phyloP scores from a whole-genome alignment of 306 rosid genomes.

The Cercis canadensis region DNA sequence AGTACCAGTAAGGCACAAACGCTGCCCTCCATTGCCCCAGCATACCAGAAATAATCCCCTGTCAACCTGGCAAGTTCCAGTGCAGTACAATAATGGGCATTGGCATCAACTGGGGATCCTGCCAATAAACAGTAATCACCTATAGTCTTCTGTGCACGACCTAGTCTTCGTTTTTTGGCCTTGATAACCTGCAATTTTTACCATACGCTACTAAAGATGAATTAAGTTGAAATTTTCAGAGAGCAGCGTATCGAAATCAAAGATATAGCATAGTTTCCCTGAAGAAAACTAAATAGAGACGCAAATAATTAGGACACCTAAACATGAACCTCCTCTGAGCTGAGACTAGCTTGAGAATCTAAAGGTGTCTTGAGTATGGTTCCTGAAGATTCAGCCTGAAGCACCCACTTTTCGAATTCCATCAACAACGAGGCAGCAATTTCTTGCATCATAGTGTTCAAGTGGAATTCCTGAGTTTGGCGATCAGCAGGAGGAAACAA shows the following conservation, averaged over 20 bases:
- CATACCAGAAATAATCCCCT: constrained; percentile 90
- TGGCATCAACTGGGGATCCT: constrained; percentile 97
- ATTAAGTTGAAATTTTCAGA: constrained; percentile 25
- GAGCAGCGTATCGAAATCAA: neutral
- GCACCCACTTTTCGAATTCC: constrained; percentile 99
- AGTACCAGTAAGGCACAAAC: constrained; percentile 94
- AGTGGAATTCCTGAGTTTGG: constrained; percentile 78
- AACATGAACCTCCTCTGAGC: constrained; percentile 99
- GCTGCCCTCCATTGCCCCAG: constrained; percentile 95
- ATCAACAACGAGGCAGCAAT: constrained; percentile 87
- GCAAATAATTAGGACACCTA: constrained; percentile 83
- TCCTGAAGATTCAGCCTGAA: constrained; percentile 95
- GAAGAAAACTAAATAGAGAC: constrained; percentile 5
- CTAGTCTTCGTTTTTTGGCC: constrained; percentile 96
- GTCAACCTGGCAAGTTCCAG: constrained; percentile 91
- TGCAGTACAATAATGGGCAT: constrained; percentile 90
- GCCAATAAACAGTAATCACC: constrained; percentile 97
- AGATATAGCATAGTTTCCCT: constrained; percentile 14
- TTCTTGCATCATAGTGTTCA: constrained; percentile 98
- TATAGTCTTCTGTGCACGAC: constrained; percentile 96
- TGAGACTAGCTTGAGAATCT: constrained; percentile 99
- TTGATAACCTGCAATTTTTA: constrained; percentile 75
- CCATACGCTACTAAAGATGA: constrained; percentile 30
- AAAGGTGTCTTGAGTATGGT: constrained; percentile 94
- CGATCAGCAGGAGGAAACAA: constrained; percentile 96